Base-by-base conservation (phyloP, 1,139 yeast species). In the Debaryomyces coudertii region DNA sequence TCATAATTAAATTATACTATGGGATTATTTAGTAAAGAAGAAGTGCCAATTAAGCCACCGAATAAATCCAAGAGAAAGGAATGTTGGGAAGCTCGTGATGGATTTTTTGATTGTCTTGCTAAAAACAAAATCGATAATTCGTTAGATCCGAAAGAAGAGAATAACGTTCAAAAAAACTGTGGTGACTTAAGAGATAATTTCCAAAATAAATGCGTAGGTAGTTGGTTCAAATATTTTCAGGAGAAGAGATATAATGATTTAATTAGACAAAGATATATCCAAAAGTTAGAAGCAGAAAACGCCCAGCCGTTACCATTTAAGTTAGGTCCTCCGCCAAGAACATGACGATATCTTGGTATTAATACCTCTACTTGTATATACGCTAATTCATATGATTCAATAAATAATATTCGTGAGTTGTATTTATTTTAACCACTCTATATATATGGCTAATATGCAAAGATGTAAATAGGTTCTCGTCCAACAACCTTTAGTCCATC, bases 221-320 rank as follows among this genome's bases (percentile, higher is more conserved):
- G 75, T 40, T 75, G 80, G 80, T 64, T 61, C 50, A 68, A 73
- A 50, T 74, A 75, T 50, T 75, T 75, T 56, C 80, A 75, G 52
- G 78, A 75, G 46, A 75, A 75, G 58, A 63, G 80, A 48, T 73
- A 62, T 51, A 73, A 67, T 50, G 80, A 75, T 52, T 58, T 74
- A 52, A 61, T 65, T 35, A 65, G 79, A 56, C 67, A 68, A 34
- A 66, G 74, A 52, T 74, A 73, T 52, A 73, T 75, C 41, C 66
- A 61, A 28, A 70, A 73, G 56, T 63, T 75, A 46, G 73, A 75
- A 53, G 68, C 76, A 4, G 79, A 75, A 53, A 79, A 79, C 7
- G 80, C 79, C 9, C 69, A 73, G 55, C 77, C 72, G 38, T 66
- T 75, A 46, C 79, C 80, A 6, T 73, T 75, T 58, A 75, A 72